These are phyloP conservation scores for Microcyclospora pomicola DNA, from an alignment of 2,329 filamentous ascomycete genomes.

Conservation along the genomic window DNA sequence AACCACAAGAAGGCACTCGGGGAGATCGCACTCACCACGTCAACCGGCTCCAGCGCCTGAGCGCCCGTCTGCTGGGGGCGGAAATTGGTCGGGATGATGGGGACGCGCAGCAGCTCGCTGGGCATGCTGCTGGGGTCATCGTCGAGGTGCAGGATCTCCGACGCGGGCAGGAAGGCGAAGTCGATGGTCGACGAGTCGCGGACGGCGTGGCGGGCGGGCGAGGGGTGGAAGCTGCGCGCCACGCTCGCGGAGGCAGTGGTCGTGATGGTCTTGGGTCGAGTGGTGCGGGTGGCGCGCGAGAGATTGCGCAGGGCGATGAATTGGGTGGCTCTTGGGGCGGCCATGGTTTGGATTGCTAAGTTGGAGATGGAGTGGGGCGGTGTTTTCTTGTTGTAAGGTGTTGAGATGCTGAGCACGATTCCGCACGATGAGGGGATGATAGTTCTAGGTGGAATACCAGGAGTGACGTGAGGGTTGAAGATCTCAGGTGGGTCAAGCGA, in stretches of 20 bases:
- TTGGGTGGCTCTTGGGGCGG: conserved; percentile 29
- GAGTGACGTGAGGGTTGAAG: not conserved
- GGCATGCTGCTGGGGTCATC: conserved; percentile 5
- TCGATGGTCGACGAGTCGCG: conserved; percentile 49
- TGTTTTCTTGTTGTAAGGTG: not conserved
- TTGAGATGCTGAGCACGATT: not conserved
- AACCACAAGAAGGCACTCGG: too few relatives aligned
- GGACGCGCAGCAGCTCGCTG: conserved; percentile 16
- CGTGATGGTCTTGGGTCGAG: conserved; percentile 41
- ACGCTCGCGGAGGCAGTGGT: conserved; percentile 36
- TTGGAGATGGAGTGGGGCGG: not conserved
- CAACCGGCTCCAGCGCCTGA: conserved; percentile 10
- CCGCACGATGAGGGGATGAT: not conserved
- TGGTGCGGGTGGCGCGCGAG: conserved; percentile 24
- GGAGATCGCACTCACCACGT: conserved; percentile 4
- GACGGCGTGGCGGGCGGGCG: conserved; percentile 40
- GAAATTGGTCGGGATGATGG: conserved; percentile 18
- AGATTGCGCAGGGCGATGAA: conserved; percentile 30
- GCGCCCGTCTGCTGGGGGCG: conserved; percentile 6
- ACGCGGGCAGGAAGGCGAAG: conserved; percentile 46
- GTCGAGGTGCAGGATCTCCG: conserved; percentile 17
- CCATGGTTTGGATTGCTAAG: conserved; percentile 22
- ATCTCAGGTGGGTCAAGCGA: too few relatives aligned
- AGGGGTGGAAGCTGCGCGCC: conserved; percentile 50
- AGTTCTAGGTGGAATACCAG: not conserved